Evolutionary conservation across 371 early-diverging fungal species (phyloP).

Genomic region (Parasitella parasitica): DNA sequence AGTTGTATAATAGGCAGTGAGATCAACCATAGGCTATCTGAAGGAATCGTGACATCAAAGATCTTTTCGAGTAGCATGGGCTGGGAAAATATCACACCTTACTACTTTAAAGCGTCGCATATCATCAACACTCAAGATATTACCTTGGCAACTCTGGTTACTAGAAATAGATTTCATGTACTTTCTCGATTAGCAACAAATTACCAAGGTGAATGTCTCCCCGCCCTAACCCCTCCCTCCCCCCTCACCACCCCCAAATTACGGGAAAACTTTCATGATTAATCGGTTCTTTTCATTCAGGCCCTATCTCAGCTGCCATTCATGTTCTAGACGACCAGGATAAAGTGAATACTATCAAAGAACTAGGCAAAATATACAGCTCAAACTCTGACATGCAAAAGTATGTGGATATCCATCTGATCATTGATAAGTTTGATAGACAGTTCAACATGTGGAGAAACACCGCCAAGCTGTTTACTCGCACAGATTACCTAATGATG

Average conservation of each 20-base stretch:
- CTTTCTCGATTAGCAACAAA: constrained; percentile 48
- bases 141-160: constrained; percentile 54
- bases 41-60: constrained; percentile 50
- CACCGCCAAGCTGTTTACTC: constrained; percentile 56
- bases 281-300: constrained; percentile 8
- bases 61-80: constrained; percentile 54
- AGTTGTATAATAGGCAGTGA: constrained; percentile 1
- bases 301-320: constrained; percentile 62
- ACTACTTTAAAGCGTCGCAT: constrained; percentile 49
- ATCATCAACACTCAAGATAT: constrained; percentile 48
- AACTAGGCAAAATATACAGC: constrained; percentile 44
- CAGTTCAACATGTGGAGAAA: constrained; percentile 68
- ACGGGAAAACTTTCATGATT: background rate
- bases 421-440: constrained; percentile 56
- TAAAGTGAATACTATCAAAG: constrained; percentile 34
- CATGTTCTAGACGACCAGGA: constrained; percentile 54
- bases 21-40: constrained; percentile 22
- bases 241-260: too few species aligned
- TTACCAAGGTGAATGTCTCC: constrained; percentile 59
- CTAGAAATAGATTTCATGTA: constrained; percentile 46
- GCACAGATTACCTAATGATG: constrained; percentile 59
- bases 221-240: too few species aligned
- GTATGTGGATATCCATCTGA: constrained; percentile 57
- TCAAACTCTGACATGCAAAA: constrained; percentile 45
- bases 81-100: constrained; percentile 56